A percentile compares a stretch with the other conserved stretches of the same genome.
These are phyloP conservation scores for Penicillium riverlandense DNA, from an alignment of 495 filamentous ascomycete species.

Conservation along the genomic window DNA sequence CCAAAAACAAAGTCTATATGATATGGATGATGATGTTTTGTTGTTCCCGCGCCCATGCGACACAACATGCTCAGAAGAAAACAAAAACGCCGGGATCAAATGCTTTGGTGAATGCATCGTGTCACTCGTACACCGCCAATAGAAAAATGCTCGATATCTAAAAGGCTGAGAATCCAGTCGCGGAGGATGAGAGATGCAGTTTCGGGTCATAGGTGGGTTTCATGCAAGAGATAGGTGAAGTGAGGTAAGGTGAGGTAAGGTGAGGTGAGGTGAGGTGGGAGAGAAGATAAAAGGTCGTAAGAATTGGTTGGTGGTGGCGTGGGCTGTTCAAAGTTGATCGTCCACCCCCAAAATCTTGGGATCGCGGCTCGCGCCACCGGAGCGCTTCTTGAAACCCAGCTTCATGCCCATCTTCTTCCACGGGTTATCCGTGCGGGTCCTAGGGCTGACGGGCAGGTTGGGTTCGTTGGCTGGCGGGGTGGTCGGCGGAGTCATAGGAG, in stretches of 20 bases:
- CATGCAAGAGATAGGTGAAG: constrained; percentile 3
- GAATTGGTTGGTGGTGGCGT: neutral
- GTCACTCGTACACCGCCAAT: constrained; percentile 27
- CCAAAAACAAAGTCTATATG: too few relatives aligned
- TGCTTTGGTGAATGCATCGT: constrained; percentile 23
- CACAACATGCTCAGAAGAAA: constrained; percentile 1
- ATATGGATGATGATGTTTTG: too few relatives aligned
- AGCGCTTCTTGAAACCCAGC: constrained; percentile 61
- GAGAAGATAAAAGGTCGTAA: neutral
- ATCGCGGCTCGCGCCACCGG: constrained; percentile 26
- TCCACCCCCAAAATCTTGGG: constrained; percentile 27
- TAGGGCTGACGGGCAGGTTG: constrained; percentile 44
- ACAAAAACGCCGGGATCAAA: constrained; percentile 24
- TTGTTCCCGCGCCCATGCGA: too few relatives aligned
- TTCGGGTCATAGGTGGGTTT: constrained; percentile 4
- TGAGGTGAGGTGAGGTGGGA: neutral
- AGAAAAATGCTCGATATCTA: constrained; percentile 13
- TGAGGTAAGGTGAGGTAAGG: neutral
- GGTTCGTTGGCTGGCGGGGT: constrained; percentile 67
- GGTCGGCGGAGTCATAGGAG: constrained; percentile 89
- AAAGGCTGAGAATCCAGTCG: constrained; percentile 10
- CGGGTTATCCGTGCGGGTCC: constrained; percentile 47
- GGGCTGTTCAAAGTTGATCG: constrained; percentile 13
- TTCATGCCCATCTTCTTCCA: constrained; percentile 86
- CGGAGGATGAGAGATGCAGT: constrained; percentile 10